Conservation (phyloP, 2,329 filamentous ascomycete species). For the Ceratocystis huliohia region DNA sequence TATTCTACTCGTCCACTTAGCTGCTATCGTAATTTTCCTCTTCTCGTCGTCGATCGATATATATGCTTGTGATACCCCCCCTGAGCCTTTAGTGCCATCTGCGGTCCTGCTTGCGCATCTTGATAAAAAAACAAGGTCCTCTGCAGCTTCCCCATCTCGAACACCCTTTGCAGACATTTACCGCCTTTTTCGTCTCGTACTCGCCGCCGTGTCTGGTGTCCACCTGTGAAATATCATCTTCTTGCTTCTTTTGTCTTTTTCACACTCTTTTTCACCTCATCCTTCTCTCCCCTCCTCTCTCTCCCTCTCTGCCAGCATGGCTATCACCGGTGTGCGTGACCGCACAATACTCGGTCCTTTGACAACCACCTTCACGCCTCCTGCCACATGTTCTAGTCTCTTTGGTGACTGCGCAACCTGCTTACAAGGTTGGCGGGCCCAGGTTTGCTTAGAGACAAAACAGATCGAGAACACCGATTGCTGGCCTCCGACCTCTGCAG, state of each 20-base stretch:
- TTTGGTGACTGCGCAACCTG: conserved; percentile 15
- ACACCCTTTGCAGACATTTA: neutral
- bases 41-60: conserved; percentile 7
- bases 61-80: conserved; percentile 8
- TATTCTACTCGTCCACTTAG: neutral
- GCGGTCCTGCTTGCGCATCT: neutral
- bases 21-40: neutral
- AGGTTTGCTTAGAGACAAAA: conserved; percentile 15
- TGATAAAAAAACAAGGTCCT: neutral
- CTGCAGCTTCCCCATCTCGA: neutral
- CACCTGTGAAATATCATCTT: too few relatives aligned
- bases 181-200: neutral
- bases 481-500: conserved; percentile 14
- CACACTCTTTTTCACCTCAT: neutral
- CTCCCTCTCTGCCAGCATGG: conserved; percentile 13
- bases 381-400: conserved; percentile 19
- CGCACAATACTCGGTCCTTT: conserved; percentile 22
- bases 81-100: neutral
- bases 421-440: conserved; percentile 15
- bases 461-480: conserved; percentile 19
- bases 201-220: neutral
- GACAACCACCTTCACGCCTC: conserved; percentile 22
- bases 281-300: neutral
- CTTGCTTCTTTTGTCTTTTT: too few relatives aligned
- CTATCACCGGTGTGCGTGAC: conserved; percentile 15